Percentiles rank a stretch among this genome's conserved stretches.
Evolutionary conservation across 1,284 basidiomycete species (phyloP).

Genomic region (Papiliotrema terrestris): DNA sequence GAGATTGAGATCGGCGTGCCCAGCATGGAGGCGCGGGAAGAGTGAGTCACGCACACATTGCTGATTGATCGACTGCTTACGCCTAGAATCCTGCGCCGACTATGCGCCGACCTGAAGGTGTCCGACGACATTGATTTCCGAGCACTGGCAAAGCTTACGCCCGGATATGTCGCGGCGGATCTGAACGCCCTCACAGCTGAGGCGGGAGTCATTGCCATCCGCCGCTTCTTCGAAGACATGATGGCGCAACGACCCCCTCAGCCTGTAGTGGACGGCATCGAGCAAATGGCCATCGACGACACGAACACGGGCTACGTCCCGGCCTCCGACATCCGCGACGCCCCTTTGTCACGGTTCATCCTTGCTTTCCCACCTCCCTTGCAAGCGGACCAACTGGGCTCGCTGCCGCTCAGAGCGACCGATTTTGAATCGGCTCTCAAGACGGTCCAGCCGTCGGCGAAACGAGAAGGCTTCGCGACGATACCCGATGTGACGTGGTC

Average conservation of each 20-base stretch:
- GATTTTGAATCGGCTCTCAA: slow-evolving; percentile 79
- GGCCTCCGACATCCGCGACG: slow-evolving; percentile 50
- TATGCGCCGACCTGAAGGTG: slow-evolving; percentile 34
- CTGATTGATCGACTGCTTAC: slow-evolving; percentile 1
- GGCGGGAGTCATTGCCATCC: slow-evolving; percentile 92
- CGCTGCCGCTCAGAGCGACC: slow-evolving; percentile 70
- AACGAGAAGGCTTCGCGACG: slow-evolving; percentile 95
- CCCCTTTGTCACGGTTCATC: slow-evolving; percentile 85
- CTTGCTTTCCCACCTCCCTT: slow-evolving; percentile 77
- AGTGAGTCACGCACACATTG: slow-evolving; percentile 56
- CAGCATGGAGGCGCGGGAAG: slow-evolving; percentile 80
- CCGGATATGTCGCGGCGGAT: slow-evolving; percentile 96
- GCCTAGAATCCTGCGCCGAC: slow-evolving; percentile 71
- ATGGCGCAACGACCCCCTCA: slow-evolving; percentile 64
- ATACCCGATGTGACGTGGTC: slow-evolving; percentile 94
- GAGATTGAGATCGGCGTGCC: slow-evolving; percentile 98
- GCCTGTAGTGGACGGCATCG: slow-evolving; percentile 20
- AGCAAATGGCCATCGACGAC: slow-evolving; percentile 34
- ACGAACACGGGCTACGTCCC: slow-evolving; percentile 37
- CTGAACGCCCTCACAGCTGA: slow-evolving; percentile 85
- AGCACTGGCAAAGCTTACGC: slow-evolving; percentile 80
- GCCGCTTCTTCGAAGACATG: slow-evolving; percentile 86
- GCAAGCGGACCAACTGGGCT: slow-evolving; percentile 68
- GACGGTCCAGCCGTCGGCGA: slow-evolving; percentile 89
- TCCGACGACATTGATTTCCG: slow-evolving; percentile 41